Evolutionary conservation across 2,329 filamentous ascomycete species (phyloP).

Genomic region (Ascochyta pisi): DNA sequence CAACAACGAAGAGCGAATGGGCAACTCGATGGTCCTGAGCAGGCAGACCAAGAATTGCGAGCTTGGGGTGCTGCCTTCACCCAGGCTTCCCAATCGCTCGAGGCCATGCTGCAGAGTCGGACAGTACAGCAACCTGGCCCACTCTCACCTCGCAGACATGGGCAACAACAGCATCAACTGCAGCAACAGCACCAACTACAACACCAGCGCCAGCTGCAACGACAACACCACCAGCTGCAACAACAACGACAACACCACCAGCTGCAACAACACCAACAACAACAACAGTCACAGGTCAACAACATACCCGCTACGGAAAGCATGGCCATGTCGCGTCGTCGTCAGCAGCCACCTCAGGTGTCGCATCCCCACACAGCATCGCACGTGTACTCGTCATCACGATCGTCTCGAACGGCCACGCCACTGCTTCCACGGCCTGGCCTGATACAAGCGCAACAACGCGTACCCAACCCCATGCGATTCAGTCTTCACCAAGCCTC

Average conservation of each 20-base stretch:
- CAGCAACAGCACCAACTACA: not conserved
- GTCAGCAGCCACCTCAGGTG: not conserved
- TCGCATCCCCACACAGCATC: not conserved
- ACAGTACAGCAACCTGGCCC: not conserved
- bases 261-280: not conserved
- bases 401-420: not conserved
- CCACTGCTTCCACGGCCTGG: constrained; percentile 48
- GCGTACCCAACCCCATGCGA: constrained; percentile 53
- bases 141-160: not conserved
- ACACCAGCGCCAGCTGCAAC: not conserved
- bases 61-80: constrained; percentile 11
- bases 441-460: constrained; percentile 45
- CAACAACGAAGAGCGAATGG: not conserved
- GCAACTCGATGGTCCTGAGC: not conserved
- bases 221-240: not conserved
- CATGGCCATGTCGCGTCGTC: not conserved
- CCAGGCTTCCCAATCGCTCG: constrained; percentile 5
- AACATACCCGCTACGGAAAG: not conserved
- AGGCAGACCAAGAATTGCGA: constrained; percentile 9
- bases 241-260: not conserved
- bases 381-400: not conserved
- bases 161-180: constrained; percentile 1
- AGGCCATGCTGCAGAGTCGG: not conserved
- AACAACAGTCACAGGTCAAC: not conserved
- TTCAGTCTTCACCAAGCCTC: constrained; percentile 66